Percentiles rank a stretch among this genome's conserved stretches.
These are phyloP conservation scores for Chalciporus sp. DNA, from an alignment of 1,284 basidiomycete genomes.

Conservation along the genomic window DNA sequence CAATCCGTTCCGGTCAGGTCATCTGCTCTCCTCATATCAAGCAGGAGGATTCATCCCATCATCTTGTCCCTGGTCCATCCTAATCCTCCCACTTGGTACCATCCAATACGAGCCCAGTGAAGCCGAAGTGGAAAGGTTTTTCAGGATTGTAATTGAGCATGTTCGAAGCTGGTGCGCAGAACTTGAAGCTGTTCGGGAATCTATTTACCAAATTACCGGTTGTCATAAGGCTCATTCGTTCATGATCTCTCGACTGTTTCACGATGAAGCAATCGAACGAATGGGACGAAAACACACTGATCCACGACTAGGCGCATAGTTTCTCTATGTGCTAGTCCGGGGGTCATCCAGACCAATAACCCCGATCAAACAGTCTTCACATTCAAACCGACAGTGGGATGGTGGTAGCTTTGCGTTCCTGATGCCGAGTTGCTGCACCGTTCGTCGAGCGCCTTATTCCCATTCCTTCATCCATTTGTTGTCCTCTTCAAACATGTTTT, in stretches of 20 bases:
- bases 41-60: background rate
- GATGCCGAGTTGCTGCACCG: too few species aligned
- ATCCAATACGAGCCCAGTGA: background rate
- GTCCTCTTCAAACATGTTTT: too few species aligned
- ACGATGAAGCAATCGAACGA: too few species aligned
- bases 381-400: constrained; percentile 10
- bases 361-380: constrained; percentile 10
- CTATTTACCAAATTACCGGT: constrained; percentile 15
- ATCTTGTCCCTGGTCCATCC: background rate
- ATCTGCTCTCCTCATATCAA: too few species aligned
- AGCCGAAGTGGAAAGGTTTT: background rate
- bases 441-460: too few species aligned
- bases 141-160: background rate
- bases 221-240: constrained; percentile 8
- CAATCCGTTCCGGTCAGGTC: too few species aligned
- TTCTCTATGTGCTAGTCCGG: background rate
- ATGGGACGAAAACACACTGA: background rate
- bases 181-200: background rate
- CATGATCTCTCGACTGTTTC: constrained; percentile 13
- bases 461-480: too few species aligned
- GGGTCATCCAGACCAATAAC: background rate
- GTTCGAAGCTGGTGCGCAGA: background rate
- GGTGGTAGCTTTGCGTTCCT: too few species aligned
- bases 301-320: background rate
- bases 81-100: constrained; percentile 12